Conservation (phyloP, 306 rosid genomes). For the Acmispon strigosus region DNA sequence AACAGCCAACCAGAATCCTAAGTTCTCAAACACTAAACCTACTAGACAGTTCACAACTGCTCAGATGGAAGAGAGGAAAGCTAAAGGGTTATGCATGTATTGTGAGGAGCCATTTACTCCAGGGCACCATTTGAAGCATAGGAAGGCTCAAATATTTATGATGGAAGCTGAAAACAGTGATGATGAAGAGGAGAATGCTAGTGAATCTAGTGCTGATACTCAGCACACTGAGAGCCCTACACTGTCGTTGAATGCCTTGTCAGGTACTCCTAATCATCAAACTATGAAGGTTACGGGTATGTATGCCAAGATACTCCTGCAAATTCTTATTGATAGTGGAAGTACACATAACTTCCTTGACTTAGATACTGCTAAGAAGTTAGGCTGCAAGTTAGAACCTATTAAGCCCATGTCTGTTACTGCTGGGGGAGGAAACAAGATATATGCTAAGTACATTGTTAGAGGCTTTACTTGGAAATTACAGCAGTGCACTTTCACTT, state of each 20-base stretch:
- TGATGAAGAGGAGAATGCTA: neutral
- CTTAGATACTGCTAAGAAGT: neutral
- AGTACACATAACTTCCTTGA: neutral
- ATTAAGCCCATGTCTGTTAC: neutral
- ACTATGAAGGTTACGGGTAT: neutral
- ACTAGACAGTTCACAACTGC: too few species aligned
- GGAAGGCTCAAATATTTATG: neutral
- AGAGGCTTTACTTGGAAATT: neutral
- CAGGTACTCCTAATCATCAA: neutral
- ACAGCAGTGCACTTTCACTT: neutral
- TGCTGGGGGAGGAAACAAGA: neutral
- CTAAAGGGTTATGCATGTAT: neutral
- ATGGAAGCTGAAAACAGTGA: neutral
- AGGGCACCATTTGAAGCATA: neutral
- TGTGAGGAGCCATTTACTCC: neutral
- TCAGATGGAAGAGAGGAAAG: neutral
- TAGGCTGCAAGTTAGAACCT: neutral
- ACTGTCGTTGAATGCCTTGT: neutral
- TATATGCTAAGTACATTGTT: neutral
- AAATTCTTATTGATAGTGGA: neutral
- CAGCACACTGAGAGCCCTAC: neutral
- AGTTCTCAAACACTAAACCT: too few species aligned
- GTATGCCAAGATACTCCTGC: neutral
- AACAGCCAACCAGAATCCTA: too few species aligned
- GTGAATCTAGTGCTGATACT: neutral